Evolutionary conservation across 2,329 filamentous ascomycete species (phyloP).

Genomic region (Epichloe aotearoae): DNA sequence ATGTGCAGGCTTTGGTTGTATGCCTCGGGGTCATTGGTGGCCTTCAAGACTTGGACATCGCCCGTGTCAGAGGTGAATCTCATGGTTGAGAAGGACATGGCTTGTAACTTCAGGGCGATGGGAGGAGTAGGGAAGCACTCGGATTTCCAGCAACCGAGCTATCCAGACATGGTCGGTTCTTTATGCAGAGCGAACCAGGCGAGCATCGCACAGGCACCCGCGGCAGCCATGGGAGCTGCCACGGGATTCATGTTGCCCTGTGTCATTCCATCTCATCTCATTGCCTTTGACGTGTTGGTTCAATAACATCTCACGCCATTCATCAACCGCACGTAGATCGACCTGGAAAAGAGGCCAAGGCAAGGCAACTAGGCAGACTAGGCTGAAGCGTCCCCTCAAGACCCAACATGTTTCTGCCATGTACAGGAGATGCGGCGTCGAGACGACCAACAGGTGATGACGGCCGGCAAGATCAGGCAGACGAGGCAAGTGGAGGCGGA

Average conservation of each 20-base stretch:
- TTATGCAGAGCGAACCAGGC: background rate
- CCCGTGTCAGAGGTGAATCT: constrained; percentile 8
- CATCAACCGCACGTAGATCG: background rate
- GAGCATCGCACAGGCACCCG: background rate
- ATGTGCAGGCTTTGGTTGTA: constrained; percentile 26
- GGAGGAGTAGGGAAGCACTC: background rate
- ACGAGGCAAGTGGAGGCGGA: background rate
- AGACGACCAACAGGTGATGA: too few relatives aligned
- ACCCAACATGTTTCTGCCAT: background rate
- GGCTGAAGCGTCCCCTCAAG: background rate
- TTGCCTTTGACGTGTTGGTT: background rate
- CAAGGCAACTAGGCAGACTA: background rate
- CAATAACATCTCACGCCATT: background rate
- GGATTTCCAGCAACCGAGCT: too few relatives aligned
- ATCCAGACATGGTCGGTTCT: background rate
- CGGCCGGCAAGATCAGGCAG: background rate
- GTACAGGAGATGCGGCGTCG: background rate
- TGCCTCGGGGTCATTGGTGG: constrained; percentile 21
- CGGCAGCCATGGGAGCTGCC: background rate
- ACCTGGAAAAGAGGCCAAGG: background rate
- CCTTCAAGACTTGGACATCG: constrained; percentile 23
- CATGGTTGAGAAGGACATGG: background rate
- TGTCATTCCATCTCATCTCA: background rate
- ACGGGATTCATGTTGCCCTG: background rate
- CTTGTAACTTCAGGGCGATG: background rate